phyloP scores from a whole-genome alignment of 176 grass and related monocot species.

The Tuctoria greenei region DNA sequence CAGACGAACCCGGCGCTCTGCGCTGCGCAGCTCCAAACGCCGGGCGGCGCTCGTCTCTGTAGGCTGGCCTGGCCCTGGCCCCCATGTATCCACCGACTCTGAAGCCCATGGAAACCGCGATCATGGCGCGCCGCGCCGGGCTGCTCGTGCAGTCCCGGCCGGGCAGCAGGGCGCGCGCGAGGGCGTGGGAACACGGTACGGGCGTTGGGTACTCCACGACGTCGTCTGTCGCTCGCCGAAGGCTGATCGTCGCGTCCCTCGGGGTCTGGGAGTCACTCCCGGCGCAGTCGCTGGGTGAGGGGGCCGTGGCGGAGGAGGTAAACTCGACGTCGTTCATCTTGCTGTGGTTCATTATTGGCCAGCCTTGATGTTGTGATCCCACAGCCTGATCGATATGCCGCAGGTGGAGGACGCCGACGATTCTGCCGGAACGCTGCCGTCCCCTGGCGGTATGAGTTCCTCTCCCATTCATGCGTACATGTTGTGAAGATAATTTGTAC shows the following conservation, averaged over 20 bases:
- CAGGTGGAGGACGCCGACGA: background rate
- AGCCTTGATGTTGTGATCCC: background rate
- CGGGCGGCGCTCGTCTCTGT: too few species aligned
- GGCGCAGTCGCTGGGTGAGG: conserved; percentile 7
- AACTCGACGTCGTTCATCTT: background rate
- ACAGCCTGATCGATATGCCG: background rate
- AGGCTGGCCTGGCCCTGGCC: background rate
- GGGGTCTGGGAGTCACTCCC: conserved; percentile 1
- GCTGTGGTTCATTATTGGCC: background rate
- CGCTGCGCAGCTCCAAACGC: background rate
- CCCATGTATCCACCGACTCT: background rate
- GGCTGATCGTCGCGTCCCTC: conserved; percentile 37
- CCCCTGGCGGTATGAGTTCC: conserved; percentile 22
- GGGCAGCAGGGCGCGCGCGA: background rate
- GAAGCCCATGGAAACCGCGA: conserved; percentile 34
- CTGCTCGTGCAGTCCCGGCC: conserved; percentile 20
- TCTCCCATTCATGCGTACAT: background rate
- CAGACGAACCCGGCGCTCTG: background rate
- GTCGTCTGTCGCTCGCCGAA: background rate
- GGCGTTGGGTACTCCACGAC: background rate
- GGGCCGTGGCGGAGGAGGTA: conserved; percentile 14
- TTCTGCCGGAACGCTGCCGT: background rate
- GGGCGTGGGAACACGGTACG: background rate
- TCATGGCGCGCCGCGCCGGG: conserved; percentile 26
- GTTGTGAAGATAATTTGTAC: background rate